Base-by-base conservation (phyloP, 805 yeast species). In the Jamesozyma spencerorum region DNA sequence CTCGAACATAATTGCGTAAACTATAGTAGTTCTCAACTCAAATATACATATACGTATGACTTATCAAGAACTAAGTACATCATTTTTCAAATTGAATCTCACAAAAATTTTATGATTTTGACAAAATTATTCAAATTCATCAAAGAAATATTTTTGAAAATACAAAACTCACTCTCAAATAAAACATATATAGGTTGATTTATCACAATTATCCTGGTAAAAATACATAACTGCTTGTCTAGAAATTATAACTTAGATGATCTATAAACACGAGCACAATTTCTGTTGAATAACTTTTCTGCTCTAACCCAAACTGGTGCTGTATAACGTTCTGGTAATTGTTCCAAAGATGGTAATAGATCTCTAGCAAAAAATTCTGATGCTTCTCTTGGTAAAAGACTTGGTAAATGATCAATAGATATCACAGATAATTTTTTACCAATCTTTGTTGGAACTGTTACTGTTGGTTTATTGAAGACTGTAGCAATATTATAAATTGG, bases 381-480 rank as follows among this genome's bases (percentile, higher is more conserved):
- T 18, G 97, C 83, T 66, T 92, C 98, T 68, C 98, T 84, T 57
- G 98, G 98, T 49, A 92, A 73, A 60, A 92, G 69, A 8, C 95
- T 81, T 31, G 98, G 98, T 57, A 92, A 72, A 64, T 92, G 98
- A 67, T 92, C 98, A 53, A 92, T 92, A 15, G 96, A 86, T 52
- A 87, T 77, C 34, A 92, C 98, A 5, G 94, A 83, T 54, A 92
- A 67, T 60, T 81, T 81, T 48, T 95, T 94, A 43, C 95, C 95
- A 27, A 64, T 69, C 20, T 80, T 70, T 31, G 92, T 79, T 47
- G 80, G 77, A 32, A 90, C 97, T 7, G 66, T 63, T 36, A 85
- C 97, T 2, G 96, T 88, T 49, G 98, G 98, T 53, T 85, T 76
- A 49, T 76, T 75, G 71, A 92, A 92, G 6, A 81, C 87, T 20